phyloP scores from a whole-genome alignment of 495 filamentous ascomycete genomes.

The Aspergillus ostianus region DNA sequence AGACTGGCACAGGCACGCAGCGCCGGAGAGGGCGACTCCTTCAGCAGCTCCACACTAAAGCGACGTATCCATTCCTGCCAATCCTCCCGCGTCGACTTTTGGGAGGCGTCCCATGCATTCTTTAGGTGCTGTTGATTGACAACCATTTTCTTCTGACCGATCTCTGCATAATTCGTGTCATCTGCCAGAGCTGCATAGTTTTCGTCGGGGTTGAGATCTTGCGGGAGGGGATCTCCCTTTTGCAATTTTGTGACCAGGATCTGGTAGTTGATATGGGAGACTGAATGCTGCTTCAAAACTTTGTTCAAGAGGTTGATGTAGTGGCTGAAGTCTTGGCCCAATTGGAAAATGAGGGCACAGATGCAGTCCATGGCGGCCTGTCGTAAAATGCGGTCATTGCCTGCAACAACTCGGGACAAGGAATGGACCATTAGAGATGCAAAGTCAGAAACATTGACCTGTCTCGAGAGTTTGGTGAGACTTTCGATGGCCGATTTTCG shows the following conservation, averaged over 20 bases:
- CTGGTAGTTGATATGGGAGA: conserved; percentile 84
- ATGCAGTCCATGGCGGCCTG: conserved; percentile 92
- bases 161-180: conserved; percentile 76
- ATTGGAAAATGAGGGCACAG: conserved; percentile 91
- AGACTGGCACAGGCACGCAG: conserved; percentile 89
- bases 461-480: conserved; percentile 86
- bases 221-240: conserved; percentile 89
- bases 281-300: conserved; percentile 59
- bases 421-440: conserved; percentile 93
- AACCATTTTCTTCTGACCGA: conserved; percentile 86
- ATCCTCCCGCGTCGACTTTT: conserved; percentile 94
- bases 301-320: conserved; percentile 92
- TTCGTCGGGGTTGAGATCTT: conserved; percentile 88
- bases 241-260: conserved; percentile 86
- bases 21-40: conserved; percentile 93
- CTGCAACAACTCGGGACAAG: conserved; percentile 72
- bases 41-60: conserved; percentile 91
- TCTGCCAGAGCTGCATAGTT: conserved; percentile 75
- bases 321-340: conserved; percentile 91
- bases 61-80: conserved; percentile 99
- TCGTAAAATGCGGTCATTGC: conserved; percentile 67
- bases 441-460: conserved; percentile 97
- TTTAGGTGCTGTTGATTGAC: conserved; percentile 97
- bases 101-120: conserved; percentile 92
- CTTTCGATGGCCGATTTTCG: conserved; percentile 92